Base-by-base conservation (phyloP, 139 green algal genomes). In the Tetraselmis chui region DNA sequence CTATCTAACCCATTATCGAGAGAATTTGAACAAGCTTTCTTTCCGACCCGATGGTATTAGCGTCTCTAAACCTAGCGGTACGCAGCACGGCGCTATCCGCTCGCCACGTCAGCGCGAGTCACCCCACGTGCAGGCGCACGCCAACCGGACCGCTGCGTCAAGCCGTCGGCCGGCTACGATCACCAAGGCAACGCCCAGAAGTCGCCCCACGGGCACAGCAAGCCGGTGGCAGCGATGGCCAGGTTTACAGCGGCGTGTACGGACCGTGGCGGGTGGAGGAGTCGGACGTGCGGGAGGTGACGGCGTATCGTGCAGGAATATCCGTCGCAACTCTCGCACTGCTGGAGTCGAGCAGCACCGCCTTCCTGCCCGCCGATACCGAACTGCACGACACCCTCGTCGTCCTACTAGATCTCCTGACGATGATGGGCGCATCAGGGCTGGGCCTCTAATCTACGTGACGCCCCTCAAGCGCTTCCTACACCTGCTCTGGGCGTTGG, bases 371-470 rank as follows among this genome's bases (percentile, higher is more conserved):
- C 22, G n/a, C 31, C 5, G 77, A 81, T n/a, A 79, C 77, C 74
- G 79, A 81, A 0, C 67, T 58, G 1, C n/a, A 80, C 74, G 29
- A 28, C n/a, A 29, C 76, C 26, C 29, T 81, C 27, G 45, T 18
- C 23, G n/a, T 1, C 22, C 23, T 79, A 26, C 67, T 81, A 74
- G 84, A 85, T 78, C 2, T 31, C 18, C 29, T 91, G 27, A 89
- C 78, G 0, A 59, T 88, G 11, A 58, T 82, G n/a, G 93, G 89
- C 18, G 82, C 78, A 28, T 81, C 32, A 2, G 91, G 87, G 23
- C 80, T 98, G 29, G 95, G 92, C 0, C 75, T 90, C 1, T 94
- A 87, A 97, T 99, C 76, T 99, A 99, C 84, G 84, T 97, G 0
- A 87, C 87, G 0, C 84, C 88, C 0, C 80, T 98, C 1, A 98